phyloP scores from a whole-genome alignment of 345 rosid species.

The Passiflora organensis region DNA sequence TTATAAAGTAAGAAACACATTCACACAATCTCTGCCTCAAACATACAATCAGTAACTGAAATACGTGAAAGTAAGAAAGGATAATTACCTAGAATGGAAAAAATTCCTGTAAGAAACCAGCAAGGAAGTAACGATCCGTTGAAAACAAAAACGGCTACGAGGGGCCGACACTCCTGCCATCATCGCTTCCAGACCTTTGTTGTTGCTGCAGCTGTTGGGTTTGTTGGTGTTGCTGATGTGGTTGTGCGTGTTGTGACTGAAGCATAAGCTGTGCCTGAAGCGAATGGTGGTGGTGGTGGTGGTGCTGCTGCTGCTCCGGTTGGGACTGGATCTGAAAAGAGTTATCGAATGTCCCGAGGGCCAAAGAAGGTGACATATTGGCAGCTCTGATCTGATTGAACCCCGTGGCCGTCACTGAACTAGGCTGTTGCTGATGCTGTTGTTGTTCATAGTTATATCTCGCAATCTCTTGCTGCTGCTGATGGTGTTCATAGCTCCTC shows the following conservation, averaged over 20 bases:
- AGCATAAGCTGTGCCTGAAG: slow-evolving; percentile 34
- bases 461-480: slow-evolving; percentile 42
- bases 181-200: slow-evolving; percentile 46
- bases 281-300: slow-evolving; percentile 27
- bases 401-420: slow-evolving; percentile 35
- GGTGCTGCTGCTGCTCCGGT: slow-evolving; percentile 25
- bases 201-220: slow-evolving; percentile 23
- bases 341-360: slow-evolving; percentile 47
- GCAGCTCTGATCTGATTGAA: slow-evolving; percentile 26
- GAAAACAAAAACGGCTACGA: slow-evolving; percentile 24
- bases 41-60: background rate
- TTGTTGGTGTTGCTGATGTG: background rate
- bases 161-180: slow-evolving; percentile 35
- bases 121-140: background rate
- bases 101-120: slow-evolving; percentile 2
- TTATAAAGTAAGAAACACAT: slow-evolving; percentile 7
- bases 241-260: background rate
- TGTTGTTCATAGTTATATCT: slow-evolving; percentile 37
- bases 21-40: slow-evolving; percentile 5
- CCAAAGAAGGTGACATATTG: slow-evolving; percentile 46
- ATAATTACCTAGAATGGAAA: slow-evolving; percentile 26
- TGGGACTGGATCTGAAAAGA: slow-evolving; percentile 47
- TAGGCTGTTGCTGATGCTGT: too few species aligned
- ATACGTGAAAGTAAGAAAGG: slow-evolving; percentile 3
- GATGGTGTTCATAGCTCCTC: slow-evolving; percentile 43